phyloP scores from a whole-genome alignment of 345 rosid species.

The Luvunga scandens region DNA sequence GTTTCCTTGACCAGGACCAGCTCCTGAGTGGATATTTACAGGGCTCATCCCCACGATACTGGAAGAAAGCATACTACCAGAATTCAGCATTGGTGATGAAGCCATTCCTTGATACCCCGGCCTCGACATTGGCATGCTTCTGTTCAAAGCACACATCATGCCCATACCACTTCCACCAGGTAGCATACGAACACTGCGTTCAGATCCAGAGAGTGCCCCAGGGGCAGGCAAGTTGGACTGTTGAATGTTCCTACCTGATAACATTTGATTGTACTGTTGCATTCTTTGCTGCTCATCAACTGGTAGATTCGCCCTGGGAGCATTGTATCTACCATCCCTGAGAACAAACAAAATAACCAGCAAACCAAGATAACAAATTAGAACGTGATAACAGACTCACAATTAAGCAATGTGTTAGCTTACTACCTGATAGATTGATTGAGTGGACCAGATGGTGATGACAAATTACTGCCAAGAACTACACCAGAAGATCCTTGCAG shows the following conservation, averaged over 20 bases:
- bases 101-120: constrained; percentile 77
- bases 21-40: constrained; percentile 61
- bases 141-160: constrained; percentile 56
- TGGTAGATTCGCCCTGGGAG: constrained; percentile 67
- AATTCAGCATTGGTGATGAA: constrained; percentile 64
- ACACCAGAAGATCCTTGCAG: constrained; percentile 63
- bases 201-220: constrained; percentile 66
- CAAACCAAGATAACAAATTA: constrained; percentile 12
- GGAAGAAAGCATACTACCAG: constrained; percentile 66
- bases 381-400: constrained; percentile 14
- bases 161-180: constrained; percentile 77
- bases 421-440: constrained; percentile 58
- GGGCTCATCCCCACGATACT: constrained; percentile 66
- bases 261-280: constrained; percentile 68
- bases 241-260: constrained; percentile 63
- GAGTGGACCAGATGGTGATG: constrained; percentile 60
- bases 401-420: constrained; percentile 13
- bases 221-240: constrained; percentile 69
- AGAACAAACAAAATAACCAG: constrained; percentile 15
- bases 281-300: constrained; percentile 81
- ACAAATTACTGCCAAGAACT: constrained; percentile 52
- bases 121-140: constrained; percentile 70
- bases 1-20: constrained; percentile 69
- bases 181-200: constrained; percentile 55
- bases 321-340: constrained; percentile 77